Evolutionary conservation across 108 stramenopile species (phyloP).

Genomic region (Cyclotella cryptica): DNA sequence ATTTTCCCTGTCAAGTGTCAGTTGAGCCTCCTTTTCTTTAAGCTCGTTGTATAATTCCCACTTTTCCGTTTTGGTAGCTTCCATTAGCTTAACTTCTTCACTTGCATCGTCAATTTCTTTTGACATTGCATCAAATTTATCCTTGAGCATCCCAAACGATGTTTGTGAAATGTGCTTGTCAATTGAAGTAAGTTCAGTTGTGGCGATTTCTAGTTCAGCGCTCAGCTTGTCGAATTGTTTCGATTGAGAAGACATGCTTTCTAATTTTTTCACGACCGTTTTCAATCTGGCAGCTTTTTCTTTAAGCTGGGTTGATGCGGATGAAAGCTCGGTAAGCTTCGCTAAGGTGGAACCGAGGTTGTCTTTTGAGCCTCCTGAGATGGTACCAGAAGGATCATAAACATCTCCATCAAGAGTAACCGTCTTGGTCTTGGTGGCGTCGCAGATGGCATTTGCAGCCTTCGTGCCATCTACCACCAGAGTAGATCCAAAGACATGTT

Average conservation of each 20-base stretch:
- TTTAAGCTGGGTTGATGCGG: constrained; percentile 58
- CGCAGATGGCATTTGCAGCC: constrained; percentile 93
- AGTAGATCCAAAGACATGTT: constrained; percentile 94
- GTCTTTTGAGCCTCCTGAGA: constrained; percentile 92
- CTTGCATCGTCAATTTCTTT: constrained; percentile 73
- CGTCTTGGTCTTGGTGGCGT: constrained; percentile 89
- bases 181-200: constrained; percentile 71
- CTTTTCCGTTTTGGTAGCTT: constrained; percentile 74
- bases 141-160: constrained; percentile 80
- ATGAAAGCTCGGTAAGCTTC: constrained; percentile 72
- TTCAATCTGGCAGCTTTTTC: constrained; percentile 54
- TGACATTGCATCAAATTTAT: constrained; percentile 72
- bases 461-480: constrained; percentile 92
- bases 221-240: constrained; percentile 67
- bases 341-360: constrained; percentile 83
- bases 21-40: constrained; percentile 82
- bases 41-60: constrained; percentile 85
- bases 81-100: constrained; percentile 70
- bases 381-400: constrained; percentile 97
- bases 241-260: constrained; percentile 56
- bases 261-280: constrained; percentile 56
- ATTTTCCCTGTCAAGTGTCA: constrained; percentile 80
- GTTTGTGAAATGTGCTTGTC: constrained; percentile 93
- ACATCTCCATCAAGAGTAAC: constrained; percentile 98
- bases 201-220: constrained; percentile 74